Base-by-base conservation (phyloP, 306 rosid species). In the Lablab purpureus region DNA sequence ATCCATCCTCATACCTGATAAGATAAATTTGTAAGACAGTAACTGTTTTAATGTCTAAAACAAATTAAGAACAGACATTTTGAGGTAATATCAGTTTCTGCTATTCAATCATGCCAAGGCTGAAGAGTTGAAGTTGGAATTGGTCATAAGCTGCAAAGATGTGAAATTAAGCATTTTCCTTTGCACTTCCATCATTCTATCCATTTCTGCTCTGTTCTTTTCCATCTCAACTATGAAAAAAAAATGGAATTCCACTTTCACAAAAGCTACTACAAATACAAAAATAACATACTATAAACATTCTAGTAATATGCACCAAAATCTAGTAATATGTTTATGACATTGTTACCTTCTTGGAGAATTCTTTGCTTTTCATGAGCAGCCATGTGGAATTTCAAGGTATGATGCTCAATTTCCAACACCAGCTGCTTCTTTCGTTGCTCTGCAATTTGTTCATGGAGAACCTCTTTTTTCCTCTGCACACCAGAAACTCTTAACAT, bases 141-240 rank as follows among this genome's bases (percentile, higher is more conserved):
- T 75, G 55, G 71, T 7, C 3, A 30, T 41, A 37, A 37, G 43
- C 43, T 37, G 43, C 65, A 60, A 15, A n/a, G 19, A 6, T 32
- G 54, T 14, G 2, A 13, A 6, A 40, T 71, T 21, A 15, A 9
- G 21, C 54, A 64, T 50, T 25, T 10, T 59, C 75, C 18, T 40
- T 13, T 74, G 76, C 23, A 90, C 28, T 67, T 73, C 68, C 54
- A 70, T 76, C 66, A 85, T 51, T 77, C 80, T 86, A 2, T 17
- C 30, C 71, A 78, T 68, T 79, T 91, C 91, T 0, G 76, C 81
- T 79, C 21, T 86, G 64, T 79, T 89, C 79, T 68, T 82, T 67
- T 83, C 91, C n/a, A 87, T 78, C 47, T 43, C 84, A 69, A 22
- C 91, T 89, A 27, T 22, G 2, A 67, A 45, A 74, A 65, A 65